These are phyloP conservation scores for Pichia sp. DNA, from an alignment of 1,139 yeast species.

Conservation along the genomic window DNA sequence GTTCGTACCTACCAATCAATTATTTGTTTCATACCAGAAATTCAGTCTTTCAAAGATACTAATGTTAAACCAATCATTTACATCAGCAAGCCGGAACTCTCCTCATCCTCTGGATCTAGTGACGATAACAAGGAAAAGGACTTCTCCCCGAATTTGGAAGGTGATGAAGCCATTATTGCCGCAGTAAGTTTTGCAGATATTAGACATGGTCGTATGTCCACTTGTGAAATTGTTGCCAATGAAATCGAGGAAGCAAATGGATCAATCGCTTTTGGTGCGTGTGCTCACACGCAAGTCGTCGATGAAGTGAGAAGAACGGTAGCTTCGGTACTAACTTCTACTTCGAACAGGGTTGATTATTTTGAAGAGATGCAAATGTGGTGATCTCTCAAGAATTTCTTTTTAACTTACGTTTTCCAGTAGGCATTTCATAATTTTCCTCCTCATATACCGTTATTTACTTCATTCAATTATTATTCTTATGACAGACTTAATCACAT, in stretches of 20 bases:
- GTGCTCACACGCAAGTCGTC: constrained; percentile 44
- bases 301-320: constrained; percentile 40
- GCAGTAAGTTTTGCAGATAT: constrained; percentile 34
- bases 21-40: constrained; percentile 46
- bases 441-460: no score
- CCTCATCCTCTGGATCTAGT: constrained; percentile 7
- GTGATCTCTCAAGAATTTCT: constrained; percentile 11
- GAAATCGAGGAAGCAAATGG: constrained; percentile 34
- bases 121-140: constrained; percentile 9
- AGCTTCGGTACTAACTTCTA: constrained; percentile 11
- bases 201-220: constrained; percentile 40
- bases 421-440: no score
- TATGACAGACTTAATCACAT: no score
- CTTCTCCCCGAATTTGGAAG: background rate
- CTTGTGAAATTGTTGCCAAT: constrained; percentile 31
- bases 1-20: constrained; percentile 41
- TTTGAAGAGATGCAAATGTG: constrained; percentile 28
- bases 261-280: constrained; percentile 39
- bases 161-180: constrained; percentile 1
- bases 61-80: constrained; percentile 34
- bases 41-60: constrained; percentile 29
- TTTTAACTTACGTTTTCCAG: background rate
- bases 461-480: no score
- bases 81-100: constrained; percentile 31
- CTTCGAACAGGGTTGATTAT: constrained; percentile 20